phyloP scores from a whole-genome alignment of 2,329 filamentous ascomycete species.

The Rhytidhysteron rufulum region DNA sequence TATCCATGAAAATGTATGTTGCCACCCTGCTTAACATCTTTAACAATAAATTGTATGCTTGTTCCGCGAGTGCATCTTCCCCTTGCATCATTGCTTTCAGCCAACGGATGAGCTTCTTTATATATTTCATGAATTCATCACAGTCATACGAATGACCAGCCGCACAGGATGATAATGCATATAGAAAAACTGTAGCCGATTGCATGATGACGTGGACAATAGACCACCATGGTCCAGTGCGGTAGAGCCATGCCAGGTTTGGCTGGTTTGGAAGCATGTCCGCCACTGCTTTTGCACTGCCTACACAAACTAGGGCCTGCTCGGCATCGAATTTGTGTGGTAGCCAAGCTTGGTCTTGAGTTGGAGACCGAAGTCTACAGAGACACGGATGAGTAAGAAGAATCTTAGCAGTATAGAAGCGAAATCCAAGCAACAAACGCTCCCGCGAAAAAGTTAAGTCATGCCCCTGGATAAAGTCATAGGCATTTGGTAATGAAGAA shows the following conservation, averaged over 20 bases:
- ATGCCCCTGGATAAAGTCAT: slow-evolving; percentile 12
- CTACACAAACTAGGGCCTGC: slow-evolving; percentile 29
- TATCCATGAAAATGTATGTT: slow-evolving; percentile 6
- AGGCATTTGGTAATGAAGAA: slow-evolving; percentile 19
- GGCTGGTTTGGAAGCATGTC: slow-evolving; percentile 28
- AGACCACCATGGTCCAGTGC: slow-evolving; percentile 36
- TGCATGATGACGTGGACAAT: slow-evolving; percentile 40
- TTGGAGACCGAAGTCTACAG: slow-evolving; percentile 29
- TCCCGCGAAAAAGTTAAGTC: slow-evolving; percentile 7
- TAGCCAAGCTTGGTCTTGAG: slow-evolving; percentile 22
- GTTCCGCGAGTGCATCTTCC: slow-evolving; percentile 20
- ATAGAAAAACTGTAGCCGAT: slow-evolving; percentile 32
- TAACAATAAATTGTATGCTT: slow-evolving; percentile 22
- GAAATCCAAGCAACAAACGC: slow-evolving; percentile 18
- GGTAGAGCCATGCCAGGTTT: slow-evolving; percentile 18
- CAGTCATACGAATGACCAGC: slow-evolving; percentile 19
- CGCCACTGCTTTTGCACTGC: slow-evolving; percentile 29
- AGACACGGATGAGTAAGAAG: slow-evolving; percentile 38
- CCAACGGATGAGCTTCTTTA: slow-evolving; percentile 32
- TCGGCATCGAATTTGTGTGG: slow-evolving; percentile 29
- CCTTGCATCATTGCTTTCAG: slow-evolving; percentile 23
- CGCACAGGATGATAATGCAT: slow-evolving; percentile 30
- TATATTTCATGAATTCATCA: slow-evolving; percentile 18
- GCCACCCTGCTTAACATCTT: slow-evolving; percentile 14
- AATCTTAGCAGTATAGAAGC: slow-evolving; percentile 32